A percentile compares a stretch with the other conserved stretches of the same genome.
These are phyloP conservation scores for Zalaria obscura DNA, from an alignment of 2,329 filamentous ascomycete species.

Conservation along the genomic window DNA sequence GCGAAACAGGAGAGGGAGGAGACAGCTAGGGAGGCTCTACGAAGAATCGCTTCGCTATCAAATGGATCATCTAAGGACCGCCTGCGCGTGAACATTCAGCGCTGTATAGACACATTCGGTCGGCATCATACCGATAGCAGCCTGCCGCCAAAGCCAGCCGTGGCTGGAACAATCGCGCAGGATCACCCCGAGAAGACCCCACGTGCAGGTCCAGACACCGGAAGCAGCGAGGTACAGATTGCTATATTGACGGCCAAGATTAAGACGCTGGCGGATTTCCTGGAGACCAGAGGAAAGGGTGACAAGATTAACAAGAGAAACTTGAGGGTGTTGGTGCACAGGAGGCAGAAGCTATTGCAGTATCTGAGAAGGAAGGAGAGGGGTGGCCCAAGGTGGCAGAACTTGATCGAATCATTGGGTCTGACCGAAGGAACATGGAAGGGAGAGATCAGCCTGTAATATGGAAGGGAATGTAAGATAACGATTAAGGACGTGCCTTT, in stretches of 20 bases:
- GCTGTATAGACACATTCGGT: constrained; percentile 78
- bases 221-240: constrained; percentile 93
- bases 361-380: constrained; percentile 85
- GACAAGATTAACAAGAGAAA: constrained; percentile 95
- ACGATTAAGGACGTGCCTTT: too few species aligned
- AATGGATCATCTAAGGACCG: constrained; percentile 69
- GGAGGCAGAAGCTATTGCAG: constrained; percentile 71
- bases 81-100: constrained; percentile 66
- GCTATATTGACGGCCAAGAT: constrained; percentile 94
- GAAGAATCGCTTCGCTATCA: constrained; percentile 62
- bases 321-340: constrained; percentile 71
- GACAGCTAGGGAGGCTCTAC: constrained; percentile 61
- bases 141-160: constrained; percentile 45
- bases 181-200: constrained; percentile 33
- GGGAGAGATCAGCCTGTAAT: constrained; percentile 66
- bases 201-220: constrained; percentile 82
- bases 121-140: constrained; percentile 71
- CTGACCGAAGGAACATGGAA: constrained; percentile 81
- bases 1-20: constrained; percentile 33
- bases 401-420: constrained; percentile 72
- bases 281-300: constrained; percentile 58
- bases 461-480: neutral
- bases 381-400: constrained; percentile 78
- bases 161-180: constrained; percentile 31
- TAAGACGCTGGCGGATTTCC: constrained; percentile 56